These are phyloP conservation scores for Leishmania gerbilli DNA, from an alignment of 208 protist species.

Conservation along the genomic window DNA sequence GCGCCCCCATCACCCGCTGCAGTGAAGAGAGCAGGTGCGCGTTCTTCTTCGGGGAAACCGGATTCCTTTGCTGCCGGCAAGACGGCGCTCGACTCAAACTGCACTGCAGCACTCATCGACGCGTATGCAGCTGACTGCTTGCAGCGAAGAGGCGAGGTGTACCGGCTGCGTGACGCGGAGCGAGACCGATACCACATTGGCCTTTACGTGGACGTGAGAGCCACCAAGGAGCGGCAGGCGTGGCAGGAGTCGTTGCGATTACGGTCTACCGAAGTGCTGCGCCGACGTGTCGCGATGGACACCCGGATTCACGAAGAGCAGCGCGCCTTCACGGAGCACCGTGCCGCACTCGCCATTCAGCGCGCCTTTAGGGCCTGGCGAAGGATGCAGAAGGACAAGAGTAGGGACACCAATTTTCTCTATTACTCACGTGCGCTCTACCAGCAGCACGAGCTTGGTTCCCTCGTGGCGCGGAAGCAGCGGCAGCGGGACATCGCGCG, in stretches of 20 bases:
- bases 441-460: constrained; percentile 49
- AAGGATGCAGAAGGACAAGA: constrained; percentile 36
- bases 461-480: constrained; percentile 28
- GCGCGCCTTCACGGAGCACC: constrained; percentile 30
- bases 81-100: background rate
- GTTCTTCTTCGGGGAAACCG: too few relatives aligned
- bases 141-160: constrained; percentile 28
- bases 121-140: constrained; percentile 35
- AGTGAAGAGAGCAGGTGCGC: background rate
- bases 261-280: constrained; percentile 51
- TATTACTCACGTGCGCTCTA: constrained; percentile 47
- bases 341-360: constrained; percentile 69
- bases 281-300: constrained; percentile 47
- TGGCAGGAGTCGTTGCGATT: constrained; percentile 49
- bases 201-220: constrained; percentile 49
- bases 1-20: background rate
- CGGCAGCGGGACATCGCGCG: constrained; percentile 17
- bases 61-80: background rate
- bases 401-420: constrained; percentile 49
- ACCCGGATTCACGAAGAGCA: constrained; percentile 37
- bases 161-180: constrained; percentile 36
- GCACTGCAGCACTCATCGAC: background rate
- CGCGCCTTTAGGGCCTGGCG: constrained; percentile 57
- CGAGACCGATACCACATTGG: constrained; percentile 63
- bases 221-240: constrained; percentile 46